Percentiles rank a stretch among this genome's conserved stretches.
These are phyloP conservation scores for Oryza glaberrima DNA, from an alignment of 176 grass and related monocot species.

Conservation along the genomic window DNA sequence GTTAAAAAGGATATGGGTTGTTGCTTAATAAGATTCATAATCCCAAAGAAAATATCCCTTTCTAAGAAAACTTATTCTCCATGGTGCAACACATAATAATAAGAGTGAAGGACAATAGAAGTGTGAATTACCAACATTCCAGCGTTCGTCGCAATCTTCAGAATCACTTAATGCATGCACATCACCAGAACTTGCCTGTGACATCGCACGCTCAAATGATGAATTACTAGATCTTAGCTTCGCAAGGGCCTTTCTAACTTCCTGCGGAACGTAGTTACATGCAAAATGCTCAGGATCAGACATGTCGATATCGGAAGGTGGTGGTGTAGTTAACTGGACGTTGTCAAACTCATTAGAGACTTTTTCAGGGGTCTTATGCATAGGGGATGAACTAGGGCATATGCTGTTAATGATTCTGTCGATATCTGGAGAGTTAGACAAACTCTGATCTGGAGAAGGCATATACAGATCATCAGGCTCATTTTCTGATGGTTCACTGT, in stretches of 20 bases:
- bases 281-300: conserved; percentile 41
- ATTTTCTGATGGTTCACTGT: conserved; percentile 22
- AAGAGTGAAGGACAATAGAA: background rate
- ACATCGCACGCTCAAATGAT: conserved; percentile 1
- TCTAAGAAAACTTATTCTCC: conserved; percentile 16
- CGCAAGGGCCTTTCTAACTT: conserved; percentile 44
- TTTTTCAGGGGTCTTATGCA: conserved; percentile 4
- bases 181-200: conserved; percentile 12
- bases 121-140: conserved; percentile 34
- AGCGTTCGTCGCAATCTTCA: conserved; percentile 7
- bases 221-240: conserved; percentile 11
- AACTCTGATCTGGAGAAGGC: conserved; percentile 29
- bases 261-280: conserved; percentile 27
- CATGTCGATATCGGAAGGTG: conserved; percentile 34
- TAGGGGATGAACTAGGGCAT: conserved; percentile 20
- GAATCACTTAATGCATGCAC: conserved; percentile 38
- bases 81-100: background rate
- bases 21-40: conserved; percentile 15
- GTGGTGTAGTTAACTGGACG: background rate
- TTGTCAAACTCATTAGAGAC: conserved; percentile 23
- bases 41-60: background rate
- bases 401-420: conserved; percentile 30
- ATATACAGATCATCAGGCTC: conserved; percentile 26
- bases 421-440: conserved; percentile 20
- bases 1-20: background rate